Conservation (phyloP, 768 basidiomycete species). For the Amanita molliuscula region DNA sequence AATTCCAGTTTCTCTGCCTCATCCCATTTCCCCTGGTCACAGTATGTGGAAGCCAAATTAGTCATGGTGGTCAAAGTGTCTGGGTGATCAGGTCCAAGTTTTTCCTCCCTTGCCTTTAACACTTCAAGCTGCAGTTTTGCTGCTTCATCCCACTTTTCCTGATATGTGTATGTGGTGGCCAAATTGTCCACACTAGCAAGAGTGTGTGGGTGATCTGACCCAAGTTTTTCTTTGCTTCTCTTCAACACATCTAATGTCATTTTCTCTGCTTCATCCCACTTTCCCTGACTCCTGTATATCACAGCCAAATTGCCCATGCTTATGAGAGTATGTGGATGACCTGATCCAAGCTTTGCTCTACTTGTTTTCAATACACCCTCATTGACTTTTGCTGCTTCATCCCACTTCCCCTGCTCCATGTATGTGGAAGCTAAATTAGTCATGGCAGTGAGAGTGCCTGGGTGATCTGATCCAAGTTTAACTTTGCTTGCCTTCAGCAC, state of each 20-base stretch:
- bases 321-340: conserved; percentile 8
- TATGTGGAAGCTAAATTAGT: background rate
- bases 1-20: too few species aligned
- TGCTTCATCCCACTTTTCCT: background rate
- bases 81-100: too few species aligned
- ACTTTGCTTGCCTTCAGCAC: background rate
- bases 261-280: background rate
- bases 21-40: too few species aligned
- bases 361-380: background rate
- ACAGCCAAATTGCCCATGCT: conserved; percentile 9
- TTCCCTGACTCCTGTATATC: conserved; percentile 3
- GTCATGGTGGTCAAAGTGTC: too few species aligned
- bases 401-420: background rate
- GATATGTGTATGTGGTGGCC: background rate
- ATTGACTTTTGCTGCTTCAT: background rate
- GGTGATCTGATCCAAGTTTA: conserved; percentile 4
- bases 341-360: conserved; percentile 1
- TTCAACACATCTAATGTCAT: background rate
- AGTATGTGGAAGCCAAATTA: too few species aligned
- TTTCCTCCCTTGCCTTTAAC: background rate
- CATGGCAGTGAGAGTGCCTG: conserved; percentile 7
- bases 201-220: too few species aligned
- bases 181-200: too few species aligned
- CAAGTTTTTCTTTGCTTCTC: background rate
- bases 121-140: background rate